Conservation (phyloP, 2,329 filamentous ascomycete species). For the Talaromyces sp. region DNA sequence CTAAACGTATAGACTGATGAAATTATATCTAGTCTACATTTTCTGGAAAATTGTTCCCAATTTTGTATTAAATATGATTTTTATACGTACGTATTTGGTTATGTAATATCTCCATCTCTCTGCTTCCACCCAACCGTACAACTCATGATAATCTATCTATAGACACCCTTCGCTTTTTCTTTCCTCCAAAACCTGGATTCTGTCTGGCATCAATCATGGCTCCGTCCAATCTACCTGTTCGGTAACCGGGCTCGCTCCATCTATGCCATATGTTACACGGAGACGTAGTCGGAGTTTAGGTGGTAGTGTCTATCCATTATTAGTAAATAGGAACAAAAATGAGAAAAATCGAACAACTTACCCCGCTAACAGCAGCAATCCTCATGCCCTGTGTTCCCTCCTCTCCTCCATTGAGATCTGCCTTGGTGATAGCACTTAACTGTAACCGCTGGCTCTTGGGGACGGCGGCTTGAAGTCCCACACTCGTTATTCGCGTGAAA, state of each 20-base stretch:
- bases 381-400: slow-evolving; percentile 91
- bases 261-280: slow-evolving; percentile 75
- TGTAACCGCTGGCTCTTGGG: slow-evolving; percentile 95
- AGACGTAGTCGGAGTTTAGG: slow-evolving; percentile 73
- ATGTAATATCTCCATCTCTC: not conserved
- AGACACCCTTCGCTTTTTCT: not conserved
- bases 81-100: slow-evolving; percentile 11
- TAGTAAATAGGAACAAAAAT: not conserved
- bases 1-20: not conserved
- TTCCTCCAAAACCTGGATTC: not conserved
- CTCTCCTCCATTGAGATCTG: slow-evolving; percentile 69
- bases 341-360: slow-evolving; percentile 51
- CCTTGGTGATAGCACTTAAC: slow-evolving; percentile 80
- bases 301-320: slow-evolving; percentile 60
- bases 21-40: no score
- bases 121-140: not conserved
- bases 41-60: not conserved
- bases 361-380: slow-evolving; percentile 77
- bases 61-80: slow-evolving; percentile 3
- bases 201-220: slow-evolving; percentile 42
- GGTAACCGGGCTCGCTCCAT: slow-evolving; percentile 66
- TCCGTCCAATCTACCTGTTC: slow-evolving; percentile 98
- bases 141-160: slow-evolving; percentile 1
- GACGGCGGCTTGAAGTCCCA: slow-evolving; percentile 89
- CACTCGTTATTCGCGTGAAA: slow-evolving; percentile 63